phyloP scores from a whole-genome alignment of 2,329 filamentous ascomycete species.

The Zalaria obscura region DNA sequence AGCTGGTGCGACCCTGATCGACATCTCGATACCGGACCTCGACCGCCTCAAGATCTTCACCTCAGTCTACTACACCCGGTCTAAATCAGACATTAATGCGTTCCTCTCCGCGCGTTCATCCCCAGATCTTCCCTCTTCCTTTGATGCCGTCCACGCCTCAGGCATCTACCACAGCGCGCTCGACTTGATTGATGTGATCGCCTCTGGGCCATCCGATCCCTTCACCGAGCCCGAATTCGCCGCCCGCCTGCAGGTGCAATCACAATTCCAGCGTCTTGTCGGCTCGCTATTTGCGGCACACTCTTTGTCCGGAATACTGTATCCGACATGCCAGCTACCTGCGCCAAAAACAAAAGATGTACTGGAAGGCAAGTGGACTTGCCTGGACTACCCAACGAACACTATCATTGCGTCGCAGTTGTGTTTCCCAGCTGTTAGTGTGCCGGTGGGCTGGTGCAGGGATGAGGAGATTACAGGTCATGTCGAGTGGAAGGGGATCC shows the following conservation, averaged over 20 bases:
- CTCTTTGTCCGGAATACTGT: neutral
- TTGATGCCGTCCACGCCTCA: constrained; percentile 1
- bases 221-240: neutral
- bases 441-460: neutral
- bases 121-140: constrained; percentile 15
- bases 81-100: constrained; percentile 16
- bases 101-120: constrained; percentile 21
- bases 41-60: constrained; percentile 12
- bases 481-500: no score
- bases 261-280: neutral
- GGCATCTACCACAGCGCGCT: neutral
- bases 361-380: constrained; percentile 5
- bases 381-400: neutral
- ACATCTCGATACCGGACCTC: constrained; percentile 14
- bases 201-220: neutral
- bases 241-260: neutral
- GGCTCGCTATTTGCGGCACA: neutral
- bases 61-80: constrained; percentile 12
- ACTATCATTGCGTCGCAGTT: neutral
- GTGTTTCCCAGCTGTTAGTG: neutral
- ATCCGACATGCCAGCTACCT: neutral
- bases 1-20: constrained; percentile 11
- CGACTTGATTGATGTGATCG: neutral
- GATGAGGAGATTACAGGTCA: constrained; percentile 1
- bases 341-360: neutral